Percentiles rank a stretch among this genome's conserved stretches.
Evolutionary conservation across 805 yeast species (phyloP).

Genomic region (fission yeast (Schizosaccharomyces pombe)): DNA sequence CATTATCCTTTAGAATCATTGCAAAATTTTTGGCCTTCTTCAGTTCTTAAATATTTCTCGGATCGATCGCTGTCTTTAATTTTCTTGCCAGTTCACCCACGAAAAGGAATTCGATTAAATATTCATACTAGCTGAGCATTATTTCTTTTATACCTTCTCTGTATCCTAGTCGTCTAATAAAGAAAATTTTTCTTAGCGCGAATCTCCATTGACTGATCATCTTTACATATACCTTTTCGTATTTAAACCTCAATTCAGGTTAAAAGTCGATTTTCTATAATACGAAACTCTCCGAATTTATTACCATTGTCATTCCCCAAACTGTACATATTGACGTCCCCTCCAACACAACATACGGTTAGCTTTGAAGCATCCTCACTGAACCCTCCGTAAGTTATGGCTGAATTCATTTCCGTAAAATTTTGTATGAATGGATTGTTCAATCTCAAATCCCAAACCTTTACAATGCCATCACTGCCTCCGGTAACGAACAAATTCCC

Average conservation of each 20-base stretch:
- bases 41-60: too few species aligned
- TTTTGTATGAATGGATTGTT: background rate
- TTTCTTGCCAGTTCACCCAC: too few species aligned
- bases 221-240: too few species aligned
- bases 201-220: too few species aligned
- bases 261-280: background rate
- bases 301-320: background rate
- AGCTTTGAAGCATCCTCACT: background rate
- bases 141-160: too few species aligned
- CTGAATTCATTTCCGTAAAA: background rate
- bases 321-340: background rate
- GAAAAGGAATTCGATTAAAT: too few species aligned
- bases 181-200: too few species aligned
- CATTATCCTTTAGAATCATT: too few species aligned
- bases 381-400: background rate
- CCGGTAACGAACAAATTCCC: slow-evolving; percentile 1
- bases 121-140: too few species aligned
- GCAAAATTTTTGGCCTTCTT: too few species aligned
- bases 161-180: too few species aligned
- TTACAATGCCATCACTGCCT: slow-evolving; percentile 3
- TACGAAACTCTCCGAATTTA: background rate
- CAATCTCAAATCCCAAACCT: background rate
- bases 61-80: too few species aligned
- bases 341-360: background rate
- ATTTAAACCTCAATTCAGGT: background rate